Base-by-base conservation (phyloP, 345 rosid genomes). In the Brassica juncea region DNA sequence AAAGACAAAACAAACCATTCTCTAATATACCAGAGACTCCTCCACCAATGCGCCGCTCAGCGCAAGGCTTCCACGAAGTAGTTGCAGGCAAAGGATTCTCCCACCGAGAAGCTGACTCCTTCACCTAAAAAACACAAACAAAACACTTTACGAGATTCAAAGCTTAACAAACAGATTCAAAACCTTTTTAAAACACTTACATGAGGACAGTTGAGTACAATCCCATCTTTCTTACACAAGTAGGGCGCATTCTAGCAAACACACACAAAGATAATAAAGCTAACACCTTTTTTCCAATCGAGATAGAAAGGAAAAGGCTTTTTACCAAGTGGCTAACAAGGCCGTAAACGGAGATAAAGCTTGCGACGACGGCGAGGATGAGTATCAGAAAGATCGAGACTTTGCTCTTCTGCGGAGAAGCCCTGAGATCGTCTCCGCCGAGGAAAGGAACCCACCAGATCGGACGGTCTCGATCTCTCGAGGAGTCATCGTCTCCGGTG, bases 21-120 rank as follows among this genome's bases (percentile, higher is more conserved):
- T 14, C 8, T 31, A 31, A 31, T 4, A 34, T 14, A 92, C 98
- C 94, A 72, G 97, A 93, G 77, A 92, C 71, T 65, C 93, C 98
- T 81, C 89, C 98, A 82, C 89, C 89, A 80, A 70, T 71, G 11
- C 79, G 94, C 12, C 94, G 95, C 84, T 93, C 99, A 27, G 98
- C 98, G 79, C 99, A 96, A 78, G 99, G 97, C 85, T 92, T 96
- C 99, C 99, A 96, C 44, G 98, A 96, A 58, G 97, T 93, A 64
- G 99, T 96, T 25, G 99, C 90, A 58, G 99, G 89, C 72, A 77
- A 76, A 49, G 99, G 99, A 86, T 96, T 96, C 81, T 89, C 90
- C 99, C 99, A 96, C 0, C 93, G 97, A 9, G 99, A 96, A 81
- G 99, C 81, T 65, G 92, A 66, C 82, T 96, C 99, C 79, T 93